A percentile compares a stretch with the other conserved stretches of the same genome.
Evolutionary conservation across 306 rosid genomes (phyloP).

Genomic region (Fagus sylvatica): DNA sequence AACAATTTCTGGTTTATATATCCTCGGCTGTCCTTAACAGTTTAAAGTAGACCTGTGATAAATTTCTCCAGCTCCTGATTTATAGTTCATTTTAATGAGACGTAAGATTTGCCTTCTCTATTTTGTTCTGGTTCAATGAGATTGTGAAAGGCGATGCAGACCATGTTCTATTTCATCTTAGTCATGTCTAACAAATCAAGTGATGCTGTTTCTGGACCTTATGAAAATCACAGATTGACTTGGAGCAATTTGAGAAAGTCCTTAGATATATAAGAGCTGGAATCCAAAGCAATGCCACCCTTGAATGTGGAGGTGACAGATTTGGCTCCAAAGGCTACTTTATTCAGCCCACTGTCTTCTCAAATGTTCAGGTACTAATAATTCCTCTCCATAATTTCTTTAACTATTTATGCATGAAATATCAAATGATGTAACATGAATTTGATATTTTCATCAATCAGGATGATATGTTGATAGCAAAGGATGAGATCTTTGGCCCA

Average conservation of each 20-base stretch:
- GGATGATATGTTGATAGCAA: slow-evolving; percentile 93
- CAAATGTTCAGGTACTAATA: slow-evolving; percentile 75
- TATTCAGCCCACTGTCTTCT: slow-evolving; percentile 91
- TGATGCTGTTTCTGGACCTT: slow-evolving; percentile 17
- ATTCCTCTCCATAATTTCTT: background rate
- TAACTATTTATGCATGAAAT: background rate
- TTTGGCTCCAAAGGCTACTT: slow-evolving; percentile 83
- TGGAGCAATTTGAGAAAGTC: slow-evolving; percentile 72
- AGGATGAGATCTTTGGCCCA: slow-evolving; percentile 94
- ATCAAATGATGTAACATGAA: slow-evolving; percentile 10
- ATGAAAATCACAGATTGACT: slow-evolving; percentile 57
- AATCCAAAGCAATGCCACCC: slow-evolving; percentile 64
- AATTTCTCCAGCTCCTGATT: background rate
- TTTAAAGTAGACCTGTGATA: background rate
- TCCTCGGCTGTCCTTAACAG: background rate
- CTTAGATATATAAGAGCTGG: slow-evolving; percentile 80
- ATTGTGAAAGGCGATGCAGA: background rate
- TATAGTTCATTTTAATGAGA: background rate
- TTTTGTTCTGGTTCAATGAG: background rate
- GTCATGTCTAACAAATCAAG: background rate
- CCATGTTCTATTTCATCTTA: background rate
- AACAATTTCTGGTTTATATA: background rate
- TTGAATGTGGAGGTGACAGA: slow-evolving; percentile 88
- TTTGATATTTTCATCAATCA: slow-evolving; percentile 30
- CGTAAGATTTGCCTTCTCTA: no score